Evolutionary conservation across 768 basidiomycete species (phyloP), one percentile per base, ranked within the genome.

Genomic region (Russula dissimulans): DNA sequence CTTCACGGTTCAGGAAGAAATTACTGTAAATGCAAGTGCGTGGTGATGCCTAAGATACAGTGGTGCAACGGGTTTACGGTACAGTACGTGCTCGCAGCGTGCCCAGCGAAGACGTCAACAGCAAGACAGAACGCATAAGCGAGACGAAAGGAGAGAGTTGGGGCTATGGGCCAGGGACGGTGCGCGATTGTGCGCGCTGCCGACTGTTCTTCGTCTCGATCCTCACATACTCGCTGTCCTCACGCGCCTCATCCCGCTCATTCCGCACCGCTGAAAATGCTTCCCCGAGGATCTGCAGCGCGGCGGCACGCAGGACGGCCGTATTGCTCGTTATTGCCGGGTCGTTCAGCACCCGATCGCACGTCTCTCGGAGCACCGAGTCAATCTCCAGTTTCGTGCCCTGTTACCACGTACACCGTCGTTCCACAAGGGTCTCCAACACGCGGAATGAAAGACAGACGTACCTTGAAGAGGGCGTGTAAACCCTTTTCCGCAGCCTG

Each of bases 401-500:
- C 89, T 92, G 67, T 43, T 44, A 17, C 11, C 1, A 57, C 18
- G 31, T 32, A 42, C 49, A 26, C 18, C 34, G 39, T n/a, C 1
- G 31, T 36, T 2, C 38, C 34, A 54, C 45, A 26, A 9, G 31
- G 26, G 57, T 18, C 5, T 49, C 29, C 26, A 3, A 18, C 15
- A 34, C 14, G 36, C 17, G 60, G 15, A 12, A 43, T 56, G 49
- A 26, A 42, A 11, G 45, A 59, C 34, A 10, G 31, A 51, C 68
- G 48, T 52, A 86, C 90, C 79, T 94, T 95, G 81, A 95, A 95
- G 34, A 95, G 74, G 1, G 92, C 91, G 66, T 92, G 89, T 1
- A 95, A 71, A 12, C 91, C 93, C 71, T 94, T 95, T 76, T 95
- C 92, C 0, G 93, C 92, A 0, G 93, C 93, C 67, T 92, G 89